Evolutionary conservation across 352 stramenopile species (phyloP), one percentile per base, ranked within the genome.

Genomic region (Phytophthora pinifolia): DNA sequence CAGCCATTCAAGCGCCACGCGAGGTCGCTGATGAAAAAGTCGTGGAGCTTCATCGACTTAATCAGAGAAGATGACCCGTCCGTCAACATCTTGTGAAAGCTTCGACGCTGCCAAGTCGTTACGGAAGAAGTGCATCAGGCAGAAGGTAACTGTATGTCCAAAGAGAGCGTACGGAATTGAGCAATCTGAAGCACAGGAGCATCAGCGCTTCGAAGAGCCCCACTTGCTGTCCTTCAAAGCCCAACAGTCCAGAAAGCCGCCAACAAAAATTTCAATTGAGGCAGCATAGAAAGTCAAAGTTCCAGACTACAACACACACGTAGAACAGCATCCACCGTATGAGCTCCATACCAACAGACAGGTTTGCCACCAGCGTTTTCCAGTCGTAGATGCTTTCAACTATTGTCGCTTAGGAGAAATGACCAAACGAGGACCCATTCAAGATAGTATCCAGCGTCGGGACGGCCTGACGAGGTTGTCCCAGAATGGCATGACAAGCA

Each of bases 141-240:
- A 59, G 17, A 36, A 44, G 4, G 30, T 17, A 5, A 54, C 41
- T 0, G 55, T 46, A 10, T 46, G 55, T 1, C 32, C 29, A 18
- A 63, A 64, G 2, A 64, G 41, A 9, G 22, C 20, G 9, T 59
- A 33, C 2, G 50, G 20, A 10, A 44, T 67, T 67, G 6, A 71
- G 51, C 9, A 71, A 10, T 7, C 50, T 71, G 43, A 46, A 67
- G 22, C 67, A 59, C 22, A 71, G 47, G 2, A 71, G 17, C 27
- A 67, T 45, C 7, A 71, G 6, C 18, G 62, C 37, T 14, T 71
- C 49, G 1, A 57, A 65, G 9, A 82, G 47, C 0, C 36, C 56
- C 12, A 20, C 15, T 29, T 79, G 68, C 14, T 79, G 50, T 1
- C 72, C 72, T 59, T 82, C 59, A 36, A 76, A 82, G 8, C 4